phyloP scores from a whole-genome alignment of 306 rosid genomes.

The Casuarina glauca region DNA sequence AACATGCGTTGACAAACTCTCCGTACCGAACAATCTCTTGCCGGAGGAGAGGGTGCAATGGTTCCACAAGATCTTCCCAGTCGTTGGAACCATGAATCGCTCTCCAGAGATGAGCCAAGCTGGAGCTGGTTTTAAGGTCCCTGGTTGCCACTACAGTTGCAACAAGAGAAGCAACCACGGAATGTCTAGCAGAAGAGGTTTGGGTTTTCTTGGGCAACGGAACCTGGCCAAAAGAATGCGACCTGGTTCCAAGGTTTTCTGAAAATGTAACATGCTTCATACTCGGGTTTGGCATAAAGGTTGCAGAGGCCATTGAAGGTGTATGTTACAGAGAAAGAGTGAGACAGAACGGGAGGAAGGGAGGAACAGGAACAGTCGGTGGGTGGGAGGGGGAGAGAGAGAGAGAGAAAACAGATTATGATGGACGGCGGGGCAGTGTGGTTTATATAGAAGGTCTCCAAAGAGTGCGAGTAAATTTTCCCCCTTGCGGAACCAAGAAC shows the following conservation, averaged over 20 bases:
- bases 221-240: constrained; percentile 55
- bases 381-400: neutral
- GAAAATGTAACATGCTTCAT: constrained; percentile 46
- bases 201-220: constrained; percentile 36
- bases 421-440: constrained; percentile 21
- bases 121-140: neutral
- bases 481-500: constrained; percentile 6
- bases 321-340: constrained; percentile 14
- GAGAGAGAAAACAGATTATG: neutral
- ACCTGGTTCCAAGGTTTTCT: constrained; percentile 29
- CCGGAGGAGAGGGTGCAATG: constrained; percentile 81
- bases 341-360: constrained; percentile 11
- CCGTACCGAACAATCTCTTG: constrained; percentile 78
- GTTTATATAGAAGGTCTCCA: constrained; percentile 28
- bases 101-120: constrained; percentile 52
- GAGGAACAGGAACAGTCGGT: too few relatives aligned
- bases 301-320: constrained; percentile 39
- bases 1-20: constrained; percentile 66
- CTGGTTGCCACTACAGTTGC: constrained; percentile 9
- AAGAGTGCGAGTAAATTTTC: neutral
- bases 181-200: constrained; percentile 5
- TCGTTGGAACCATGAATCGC: constrained; percentile 73
- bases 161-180: constrained; percentile 28
- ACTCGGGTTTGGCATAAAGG: constrained; percentile 19
- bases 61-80: constrained; percentile 79